phyloP scores from a whole-genome alignment of 2,329 filamentous ascomycete species.

The Colletotrichum orchidophilum region DNA sequence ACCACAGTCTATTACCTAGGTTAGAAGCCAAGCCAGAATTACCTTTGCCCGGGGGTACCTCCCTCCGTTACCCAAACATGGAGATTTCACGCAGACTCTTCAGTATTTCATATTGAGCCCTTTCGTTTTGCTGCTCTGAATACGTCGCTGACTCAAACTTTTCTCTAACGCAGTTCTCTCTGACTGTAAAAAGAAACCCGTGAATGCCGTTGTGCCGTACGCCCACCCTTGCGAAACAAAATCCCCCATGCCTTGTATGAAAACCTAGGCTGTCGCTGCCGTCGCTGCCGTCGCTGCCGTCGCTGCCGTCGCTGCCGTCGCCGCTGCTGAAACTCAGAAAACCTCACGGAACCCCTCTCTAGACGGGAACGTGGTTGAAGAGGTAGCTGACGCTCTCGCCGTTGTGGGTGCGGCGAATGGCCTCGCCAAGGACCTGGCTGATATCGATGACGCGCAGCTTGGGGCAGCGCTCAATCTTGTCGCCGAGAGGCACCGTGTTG shows the following conservation, averaged over 20 bases:
- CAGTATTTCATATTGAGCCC: no score
- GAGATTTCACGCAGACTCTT: no score
- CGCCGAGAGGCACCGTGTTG: slow-evolving; percentile 70
- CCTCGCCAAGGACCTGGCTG: slow-evolving; percentile 79
- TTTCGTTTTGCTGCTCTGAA: neutral
- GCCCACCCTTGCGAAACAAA: no score
- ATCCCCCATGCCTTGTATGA: no score
- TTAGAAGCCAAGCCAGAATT: no score
- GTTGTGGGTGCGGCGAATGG: slow-evolving; percentile 68
- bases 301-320: no score
- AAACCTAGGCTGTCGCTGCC: neutral
- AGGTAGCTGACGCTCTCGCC: slow-evolving; percentile 66
- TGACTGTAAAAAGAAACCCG: neutral
- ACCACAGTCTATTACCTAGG: no score
- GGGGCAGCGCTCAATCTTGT: slow-evolving; percentile 81
- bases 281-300: no score
- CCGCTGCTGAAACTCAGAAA: neutral
- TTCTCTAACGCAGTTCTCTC: neutral
- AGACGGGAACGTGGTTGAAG: slow-evolving; percentile 59
- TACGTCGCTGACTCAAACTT: no score
- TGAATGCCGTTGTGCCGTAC: neutral
- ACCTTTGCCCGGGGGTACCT: no score
- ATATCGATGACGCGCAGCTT: slow-evolving; percentile 93
- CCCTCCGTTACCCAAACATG: no score
- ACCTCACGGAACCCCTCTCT: neutral